phyloP scores from a whole-genome alignment of 768 basidiomycete species.

The Calocera cornea region DNA sequence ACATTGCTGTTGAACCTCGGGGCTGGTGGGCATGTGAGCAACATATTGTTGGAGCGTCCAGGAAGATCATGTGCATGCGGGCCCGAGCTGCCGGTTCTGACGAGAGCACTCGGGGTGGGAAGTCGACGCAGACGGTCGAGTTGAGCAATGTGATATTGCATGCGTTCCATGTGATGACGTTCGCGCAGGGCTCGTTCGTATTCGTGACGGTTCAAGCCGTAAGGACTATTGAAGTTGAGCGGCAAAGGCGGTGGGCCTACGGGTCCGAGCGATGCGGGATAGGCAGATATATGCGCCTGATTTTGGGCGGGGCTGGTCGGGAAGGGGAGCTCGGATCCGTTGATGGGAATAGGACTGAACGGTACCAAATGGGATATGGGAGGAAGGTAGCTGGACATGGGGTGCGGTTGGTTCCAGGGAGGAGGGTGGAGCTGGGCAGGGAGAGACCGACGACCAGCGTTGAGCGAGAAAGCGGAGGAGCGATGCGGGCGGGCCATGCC shows the following conservation, averaged over 20 bases:
- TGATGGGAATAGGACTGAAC: neutral
- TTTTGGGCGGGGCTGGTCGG: neutral
- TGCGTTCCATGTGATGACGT: neutral
- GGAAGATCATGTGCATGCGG: neutral
- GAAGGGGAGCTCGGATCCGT: neutral
- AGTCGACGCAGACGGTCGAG: neutral
- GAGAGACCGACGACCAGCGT: neutral
- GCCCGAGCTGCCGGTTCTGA: neutral
- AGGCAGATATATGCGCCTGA: constrained; percentile 2
- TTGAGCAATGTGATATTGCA: neutral
- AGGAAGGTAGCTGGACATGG: neutral
- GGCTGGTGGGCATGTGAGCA: neutral
- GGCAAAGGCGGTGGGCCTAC: neutral
- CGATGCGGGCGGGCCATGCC: neutral
- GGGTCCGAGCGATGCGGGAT: neutral
- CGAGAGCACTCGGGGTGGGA: neutral
- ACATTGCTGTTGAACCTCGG: neutral
- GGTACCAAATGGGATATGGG: neutral
- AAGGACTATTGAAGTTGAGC: neutral
- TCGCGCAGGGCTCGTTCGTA: neutral
- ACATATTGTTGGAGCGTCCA: neutral
- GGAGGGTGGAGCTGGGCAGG: neutral
- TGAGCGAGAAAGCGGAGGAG: neutral
- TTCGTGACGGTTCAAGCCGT: neutral
- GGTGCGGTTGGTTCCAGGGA: neutral